phyloP scores from a whole-genome alignment of 306 rosid genomes.

The Styphnolobium japonicum region DNA sequence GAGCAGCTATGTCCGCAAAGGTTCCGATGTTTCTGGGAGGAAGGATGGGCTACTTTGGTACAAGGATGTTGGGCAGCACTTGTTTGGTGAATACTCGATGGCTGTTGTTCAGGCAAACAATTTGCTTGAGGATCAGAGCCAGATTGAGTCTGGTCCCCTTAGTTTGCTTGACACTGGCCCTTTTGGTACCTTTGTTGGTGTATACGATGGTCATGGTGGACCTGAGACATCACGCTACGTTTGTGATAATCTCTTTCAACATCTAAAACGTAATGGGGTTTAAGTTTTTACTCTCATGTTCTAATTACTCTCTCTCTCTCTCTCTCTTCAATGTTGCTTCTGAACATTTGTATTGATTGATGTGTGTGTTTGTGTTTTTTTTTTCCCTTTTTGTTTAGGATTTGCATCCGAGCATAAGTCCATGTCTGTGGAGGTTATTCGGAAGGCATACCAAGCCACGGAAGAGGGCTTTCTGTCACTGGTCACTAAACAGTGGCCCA shows the following conservation, averaged over 20 bases:
- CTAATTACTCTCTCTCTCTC: background rate
- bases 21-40: constrained; percentile 66
- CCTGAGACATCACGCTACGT: constrained; percentile 92
- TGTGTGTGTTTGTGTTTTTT: background rate
- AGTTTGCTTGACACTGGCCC: constrained; percentile 75
- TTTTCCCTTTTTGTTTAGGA: constrained; percentile 34
- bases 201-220: constrained; percentile 94
- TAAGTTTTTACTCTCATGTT: background rate
- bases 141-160: constrained; percentile 84
- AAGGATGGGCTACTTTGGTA: constrained; percentile 91
- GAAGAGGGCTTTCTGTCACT: constrained; percentile 87
- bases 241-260: constrained; percentile 72
- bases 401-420: constrained; percentile 80
- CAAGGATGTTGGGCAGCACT: constrained; percentile 82
- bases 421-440: constrained; percentile 82
- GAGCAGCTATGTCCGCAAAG: constrained; percentile 30
- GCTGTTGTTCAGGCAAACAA: constrained; percentile 96
- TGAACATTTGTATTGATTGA: constrained; percentile 8
- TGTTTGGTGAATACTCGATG: constrained; percentile 88
- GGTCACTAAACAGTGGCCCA: constrained; percentile 78
- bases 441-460: constrained; percentile 89
- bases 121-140: constrained; percentile 96
- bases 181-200: constrained; percentile 77
- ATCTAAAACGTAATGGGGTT: constrained; percentile 58
- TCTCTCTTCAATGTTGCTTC: background rate